A percentile compares a stretch with the other conserved stretches of the same genome.
phyloP scores from a whole-genome alignment of 768 basidiomycete species.

The Mycena vitilis region DNA sequence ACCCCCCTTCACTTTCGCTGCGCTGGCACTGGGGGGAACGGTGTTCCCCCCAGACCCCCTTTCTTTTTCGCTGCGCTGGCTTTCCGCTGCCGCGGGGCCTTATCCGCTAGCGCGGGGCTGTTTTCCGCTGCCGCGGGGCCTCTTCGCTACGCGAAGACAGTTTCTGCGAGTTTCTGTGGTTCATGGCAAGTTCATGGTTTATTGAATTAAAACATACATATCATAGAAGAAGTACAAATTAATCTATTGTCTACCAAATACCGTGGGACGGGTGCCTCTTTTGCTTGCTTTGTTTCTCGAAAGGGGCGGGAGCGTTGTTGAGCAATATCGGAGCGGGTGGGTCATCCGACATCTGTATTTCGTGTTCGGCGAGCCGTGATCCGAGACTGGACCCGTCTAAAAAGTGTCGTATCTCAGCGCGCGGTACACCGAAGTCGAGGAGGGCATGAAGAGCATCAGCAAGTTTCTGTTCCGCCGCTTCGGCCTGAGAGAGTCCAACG shows the following conservation, averaged over 20 bases:
- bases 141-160: no score
- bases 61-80: neutral
- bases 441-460: neutral
- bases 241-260: neutral
- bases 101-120: neutral
- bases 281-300: neutral
- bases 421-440: constrained; percentile 2
- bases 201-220: neutral
- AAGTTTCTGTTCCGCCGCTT: neutral
- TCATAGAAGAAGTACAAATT: no score
- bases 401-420: neutral
- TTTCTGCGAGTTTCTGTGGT: neutral
- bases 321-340: neutral
- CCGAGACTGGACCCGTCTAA: neutral
- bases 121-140: neutral
- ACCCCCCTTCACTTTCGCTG: no score
- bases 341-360: neutral
- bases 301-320: neutral
- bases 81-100: neutral
- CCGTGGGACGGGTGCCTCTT: neutral
- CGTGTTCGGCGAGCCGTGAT: neutral
- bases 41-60: no score
- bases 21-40: no score
- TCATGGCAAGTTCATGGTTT: neutral
- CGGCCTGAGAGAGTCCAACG: neutral